Evolutionary conservation across 129 eudicot species (phyloP), one percentile per base, ranked within the genome.

Genomic region (Apium graveolens): DNA sequence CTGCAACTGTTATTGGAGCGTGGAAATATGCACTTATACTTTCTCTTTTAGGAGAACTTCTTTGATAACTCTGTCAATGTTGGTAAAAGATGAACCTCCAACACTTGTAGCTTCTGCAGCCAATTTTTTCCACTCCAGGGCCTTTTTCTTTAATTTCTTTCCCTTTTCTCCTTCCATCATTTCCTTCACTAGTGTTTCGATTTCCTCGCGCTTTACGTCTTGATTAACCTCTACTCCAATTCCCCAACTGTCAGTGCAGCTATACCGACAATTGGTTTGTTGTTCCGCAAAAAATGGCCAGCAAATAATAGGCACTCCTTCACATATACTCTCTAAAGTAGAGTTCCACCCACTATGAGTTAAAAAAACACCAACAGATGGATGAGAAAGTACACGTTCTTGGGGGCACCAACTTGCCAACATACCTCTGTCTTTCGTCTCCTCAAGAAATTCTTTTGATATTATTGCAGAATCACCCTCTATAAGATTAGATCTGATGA

Each of bases 221-320:
- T 76, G 75, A 72, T 83, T 73, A 31, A 88, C 76, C 76, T 87
- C 90, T 78, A 84, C 71, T 46, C 90, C 90, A 2, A 84, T 76
- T 13, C 88, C 86, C 90, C 92, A 88, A 43, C 81, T 65, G 42
- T 53, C 76, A 39, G 51, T 75, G 81, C 92, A 83, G 31, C 80
- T 48, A 27, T 78, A 85, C 18, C 80, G 81, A 74, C 85, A 80
- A 62, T 88, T 88, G 14, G 85, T 82, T 74, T 80, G 84, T 46
- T 86, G 90, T 20, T 86, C 90, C 8, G 87, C 85, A 34, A 83
- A 85, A 42, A 85, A 83, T 12, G 89, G 89, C 92, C 92, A 81
- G 42, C 88, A 71, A 31, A 86, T 81, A 4, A 81, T 68, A 4
- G 89, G 89, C 74, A 81, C 84, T 7, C 90, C 90, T 3, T 34